A percentile compares a stretch with the other conserved stretches of the same genome.
Evolutionary conservation across 768 basidiomycete species (phyloP).

Genomic region (Lentinula boryana): DNA sequence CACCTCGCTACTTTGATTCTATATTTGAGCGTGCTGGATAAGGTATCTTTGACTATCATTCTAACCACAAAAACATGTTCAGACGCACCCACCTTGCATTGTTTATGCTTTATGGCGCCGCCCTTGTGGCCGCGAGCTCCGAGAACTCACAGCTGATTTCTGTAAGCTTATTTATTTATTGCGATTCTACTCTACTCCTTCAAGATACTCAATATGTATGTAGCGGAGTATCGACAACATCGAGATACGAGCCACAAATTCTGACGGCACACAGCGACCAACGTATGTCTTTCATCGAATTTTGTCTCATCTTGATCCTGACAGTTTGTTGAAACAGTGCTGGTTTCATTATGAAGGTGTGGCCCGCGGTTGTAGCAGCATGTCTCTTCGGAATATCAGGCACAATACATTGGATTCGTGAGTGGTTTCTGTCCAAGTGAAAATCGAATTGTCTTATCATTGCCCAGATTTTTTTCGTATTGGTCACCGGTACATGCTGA

Average conservation of each 20-base stretch:
- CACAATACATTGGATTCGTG: constrained; percentile 11
- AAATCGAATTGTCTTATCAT: background rate
- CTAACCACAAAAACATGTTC: background rate
- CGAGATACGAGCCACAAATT: background rate
- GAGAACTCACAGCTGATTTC: background rate
- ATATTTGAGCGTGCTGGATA: background rate
- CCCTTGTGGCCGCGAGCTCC: background rate
- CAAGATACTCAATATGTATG: background rate
- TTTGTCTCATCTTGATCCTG: background rate
- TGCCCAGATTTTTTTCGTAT: constrained; percentile 3
- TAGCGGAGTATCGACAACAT: background rate
- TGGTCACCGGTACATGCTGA: constrained; percentile 6
- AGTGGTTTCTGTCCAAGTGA: background rate
- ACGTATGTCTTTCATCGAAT: background rate
- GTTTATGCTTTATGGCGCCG: background rate
- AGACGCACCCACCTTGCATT: background rate
- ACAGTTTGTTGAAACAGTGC: background rate
- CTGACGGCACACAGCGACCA: background rate
- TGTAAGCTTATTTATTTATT: background rate
- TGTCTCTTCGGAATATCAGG: constrained; percentile 8
- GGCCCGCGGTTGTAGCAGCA: constrained; percentile 7
- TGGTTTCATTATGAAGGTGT: constrained; percentile 8
- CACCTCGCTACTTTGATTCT: background rate
- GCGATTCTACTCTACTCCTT: background rate
- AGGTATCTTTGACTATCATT: background rate